Conservation (phyloP, 2,329 filamentous ascomycete genomes). For the Parafenestella ontariensis region DNA sequence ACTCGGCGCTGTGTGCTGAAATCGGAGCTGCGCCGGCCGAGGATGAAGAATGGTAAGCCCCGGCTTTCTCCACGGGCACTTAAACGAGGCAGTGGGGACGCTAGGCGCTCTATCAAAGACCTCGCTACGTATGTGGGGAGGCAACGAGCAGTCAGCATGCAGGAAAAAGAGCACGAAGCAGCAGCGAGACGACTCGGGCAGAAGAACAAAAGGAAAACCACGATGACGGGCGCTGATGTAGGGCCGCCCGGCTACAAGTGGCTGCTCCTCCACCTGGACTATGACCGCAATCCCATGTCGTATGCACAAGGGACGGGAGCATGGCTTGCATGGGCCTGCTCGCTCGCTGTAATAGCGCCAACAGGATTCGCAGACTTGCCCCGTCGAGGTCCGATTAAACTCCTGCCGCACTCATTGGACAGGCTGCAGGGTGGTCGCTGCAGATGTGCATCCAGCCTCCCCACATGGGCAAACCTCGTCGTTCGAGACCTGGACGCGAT, state of each 20-base stretch:
- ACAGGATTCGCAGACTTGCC: constrained; percentile 28
- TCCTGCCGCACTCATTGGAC: constrained; percentile 2
- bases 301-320: constrained; percentile 18
- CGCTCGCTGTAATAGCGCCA: constrained; percentile 26
- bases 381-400: constrained; percentile 14
- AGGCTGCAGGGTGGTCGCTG: not conserved
- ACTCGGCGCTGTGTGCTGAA: constrained; percentile 12
- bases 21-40: constrained; percentile 12
- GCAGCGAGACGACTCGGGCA: constrained; percentile 8
- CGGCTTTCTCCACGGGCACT: constrained; percentile 23
- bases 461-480: constrained; percentile 29
- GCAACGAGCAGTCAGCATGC: constrained; percentile 11
- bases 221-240: constrained; percentile 26
- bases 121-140: constrained; percentile 21
- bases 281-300: constrained; percentile 8
- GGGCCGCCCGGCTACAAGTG: constrained; percentile 6
- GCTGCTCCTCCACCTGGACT: constrained; percentile 7
- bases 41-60: constrained; percentile 16
- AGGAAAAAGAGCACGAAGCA: constrained; percentile 3
- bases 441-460: constrained; percentile 7
- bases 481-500: constrained; percentile 24
- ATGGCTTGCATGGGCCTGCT: constrained; percentile 23
- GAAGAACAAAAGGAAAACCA: constrained; percentile 8
- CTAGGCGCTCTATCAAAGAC: constrained; percentile 18
- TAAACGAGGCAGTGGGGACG: constrained; percentile 17